These are phyloP conservation scores for Lentinula detonsa DNA, from an alignment of 768 basidiomycete species.

Conservation along the genomic window DNA sequence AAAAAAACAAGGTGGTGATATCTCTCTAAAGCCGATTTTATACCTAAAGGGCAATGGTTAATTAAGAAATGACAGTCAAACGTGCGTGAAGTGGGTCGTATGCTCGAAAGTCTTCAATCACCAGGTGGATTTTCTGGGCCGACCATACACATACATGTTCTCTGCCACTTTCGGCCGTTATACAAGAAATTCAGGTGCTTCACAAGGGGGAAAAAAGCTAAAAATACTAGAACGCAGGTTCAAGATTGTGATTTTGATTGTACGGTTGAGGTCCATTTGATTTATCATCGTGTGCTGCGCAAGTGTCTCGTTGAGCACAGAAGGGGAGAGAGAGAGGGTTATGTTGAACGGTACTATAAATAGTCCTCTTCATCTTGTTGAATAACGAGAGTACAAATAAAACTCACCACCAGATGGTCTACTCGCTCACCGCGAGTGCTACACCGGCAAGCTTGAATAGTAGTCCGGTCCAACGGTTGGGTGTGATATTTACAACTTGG, in stretches of 20 bases:
- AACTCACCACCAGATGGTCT: constrained; percentile 8
- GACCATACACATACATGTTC: not conserved
- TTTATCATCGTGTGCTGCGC: not conserved
- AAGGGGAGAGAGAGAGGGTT: not conserved
- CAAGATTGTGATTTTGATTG: not conserved
- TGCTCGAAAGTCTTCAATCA: not conserved
- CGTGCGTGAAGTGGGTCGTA: not conserved
- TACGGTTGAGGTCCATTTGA: not conserved
- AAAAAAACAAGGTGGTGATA: too few species aligned
- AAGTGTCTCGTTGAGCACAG: not conserved
- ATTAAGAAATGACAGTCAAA: not conserved
- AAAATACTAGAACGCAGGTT: not conserved
- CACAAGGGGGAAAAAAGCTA: not conserved
- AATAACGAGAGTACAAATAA: not conserved
- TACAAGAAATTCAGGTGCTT: not conserved
- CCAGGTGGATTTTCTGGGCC: not conserved
- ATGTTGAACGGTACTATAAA: not conserved
- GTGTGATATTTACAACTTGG: too few species aligned
- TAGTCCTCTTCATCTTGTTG: not conserved
- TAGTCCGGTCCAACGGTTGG: too few species aligned
- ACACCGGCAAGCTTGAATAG: too few species aligned
- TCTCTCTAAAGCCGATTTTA: not conserved
- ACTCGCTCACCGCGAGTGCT: not conserved
- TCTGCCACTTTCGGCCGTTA: not conserved
- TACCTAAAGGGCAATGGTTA: not conserved